phyloP scores from a whole-genome alignment of 192 early-diverging fungal species.

The Backusella macrospora region DNA sequence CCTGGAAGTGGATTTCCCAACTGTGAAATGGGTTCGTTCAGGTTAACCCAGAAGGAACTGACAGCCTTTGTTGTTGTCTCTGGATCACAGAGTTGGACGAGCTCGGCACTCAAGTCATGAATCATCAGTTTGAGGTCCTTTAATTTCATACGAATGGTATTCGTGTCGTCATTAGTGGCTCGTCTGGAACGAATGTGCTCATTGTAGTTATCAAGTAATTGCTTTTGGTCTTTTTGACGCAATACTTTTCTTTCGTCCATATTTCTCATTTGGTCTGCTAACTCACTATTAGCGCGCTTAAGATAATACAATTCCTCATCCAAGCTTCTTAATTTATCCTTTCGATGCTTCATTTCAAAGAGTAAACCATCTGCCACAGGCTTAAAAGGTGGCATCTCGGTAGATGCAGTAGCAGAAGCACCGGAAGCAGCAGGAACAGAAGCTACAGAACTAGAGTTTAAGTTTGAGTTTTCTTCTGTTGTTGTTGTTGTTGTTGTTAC shows the following conservation, averaged over 20 bases:
- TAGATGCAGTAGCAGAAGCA: constrained; percentile 3
- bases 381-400: constrained; percentile 10
- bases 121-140: constrained; percentile 41
- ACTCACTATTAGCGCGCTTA: background rate
- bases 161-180: constrained; percentile 49
- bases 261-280: background rate
- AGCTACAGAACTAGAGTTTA: background rate
- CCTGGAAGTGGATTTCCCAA: constrained; percentile 41
- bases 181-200: constrained; percentile 42
- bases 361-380: constrained; percentile 1
- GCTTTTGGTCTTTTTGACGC: constrained; percentile 23
- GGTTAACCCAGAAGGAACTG: constrained; percentile 37
- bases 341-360: constrained; percentile 10
- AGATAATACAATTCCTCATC: constrained; percentile 5
- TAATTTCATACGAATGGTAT: constrained; percentile 43
- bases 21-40: constrained; percentile 37
- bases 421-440: background rate
- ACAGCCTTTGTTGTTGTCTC: constrained; percentile 34
- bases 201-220: constrained; percentile 31
- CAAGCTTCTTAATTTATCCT: background rate
- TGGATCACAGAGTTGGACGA: constrained; percentile 29
- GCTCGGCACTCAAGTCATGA: constrained; percentile 40
- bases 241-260: constrained; percentile 2
- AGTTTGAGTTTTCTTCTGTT: background rate
- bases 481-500: background rate